Percentiles rank a stretch among this genome's conserved stretches.
phyloP scores from a whole-genome alignment of 2,329 filamentous ascomycete species.

The Colletotrichum somersetense region DNA sequence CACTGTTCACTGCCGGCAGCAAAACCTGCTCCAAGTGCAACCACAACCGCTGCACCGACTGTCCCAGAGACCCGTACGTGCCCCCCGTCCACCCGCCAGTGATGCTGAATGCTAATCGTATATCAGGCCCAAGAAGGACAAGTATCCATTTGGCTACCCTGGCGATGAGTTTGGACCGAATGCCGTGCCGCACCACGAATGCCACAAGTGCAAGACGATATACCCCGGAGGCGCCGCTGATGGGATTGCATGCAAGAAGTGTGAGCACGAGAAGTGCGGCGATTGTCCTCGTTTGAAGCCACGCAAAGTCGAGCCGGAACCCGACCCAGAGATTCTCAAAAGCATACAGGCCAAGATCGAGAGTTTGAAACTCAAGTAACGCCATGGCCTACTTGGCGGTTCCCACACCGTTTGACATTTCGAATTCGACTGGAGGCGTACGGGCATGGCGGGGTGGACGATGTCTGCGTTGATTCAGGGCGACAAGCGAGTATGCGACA shows the following conservation, averaged over 20 bases:
- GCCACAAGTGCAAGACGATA: slow-evolving; percentile 72
- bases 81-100: neutral
- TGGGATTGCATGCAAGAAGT: slow-evolving; percentile 69
- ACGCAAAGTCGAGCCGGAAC: slow-evolving; percentile 71
- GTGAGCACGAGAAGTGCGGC: slow-evolving; percentile 70
- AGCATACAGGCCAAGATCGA: slow-evolving; percentile 69
- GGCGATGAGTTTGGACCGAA: slow-evolving; percentile 70
- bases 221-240: slow-evolving; percentile 65
- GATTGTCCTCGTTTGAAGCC: slow-evolving; percentile 70
- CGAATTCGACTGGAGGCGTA: slow-evolving; percentile 33
- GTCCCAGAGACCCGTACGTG: slow-evolving; percentile 83
- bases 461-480: slow-evolving; percentile 27
- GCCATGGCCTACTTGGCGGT: neutral
- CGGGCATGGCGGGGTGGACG: slow-evolving; percentile 26
- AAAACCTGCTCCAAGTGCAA: slow-evolving; percentile 77
- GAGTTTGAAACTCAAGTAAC: slow-evolving; percentile 52
- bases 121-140: slow-evolving; percentile 72
- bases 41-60: slow-evolving; percentile 83
- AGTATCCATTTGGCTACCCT: slow-evolving; percentile 78
- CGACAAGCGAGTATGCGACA: slow-evolving; percentile 33
- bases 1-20: slow-evolving; percentile 68
- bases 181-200: slow-evolving; percentile 67
- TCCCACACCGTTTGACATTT: slow-evolving; percentile 24
- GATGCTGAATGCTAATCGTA: slow-evolving; percentile 24
- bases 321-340: slow-evolving; percentile 71